Base-by-base conservation (phyloP, 1,139 yeast genomes). In the Blastobotrys arbuscula region DNA sequence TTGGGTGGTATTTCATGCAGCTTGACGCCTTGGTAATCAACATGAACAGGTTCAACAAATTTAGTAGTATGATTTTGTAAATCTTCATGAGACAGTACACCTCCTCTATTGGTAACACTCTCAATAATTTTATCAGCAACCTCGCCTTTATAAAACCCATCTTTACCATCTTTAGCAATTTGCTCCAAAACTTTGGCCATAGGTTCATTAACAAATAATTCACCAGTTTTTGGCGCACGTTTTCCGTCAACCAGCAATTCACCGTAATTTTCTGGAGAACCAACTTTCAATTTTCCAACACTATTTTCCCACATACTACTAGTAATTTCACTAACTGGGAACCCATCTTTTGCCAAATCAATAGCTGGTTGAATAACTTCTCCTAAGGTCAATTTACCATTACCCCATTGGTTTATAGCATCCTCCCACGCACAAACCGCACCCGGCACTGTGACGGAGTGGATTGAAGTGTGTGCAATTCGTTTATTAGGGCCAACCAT, bases 1-100 rank as follows among this genome's bases (percentile, higher is more conserved):
- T 82, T 85, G 26, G 95, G 94, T 7, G 95, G 92, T 52, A 83
- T 81, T 61, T 84, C 92, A 84, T 87, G 82, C 36, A 71, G 59
- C n/a, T 54, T 55, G 26, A 53, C 79, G 59, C 52, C 73, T 68
- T 50, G 76, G 21, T 60, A 56, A 1, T 58, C 74, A 47, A 79
- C 64, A 16, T 70, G 67, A 26, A 84, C 76, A 1, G 92, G 88
- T 1, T 79, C 81, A 16, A 82, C 81, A 55, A 77, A 72, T 0
- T 82, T 73, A 2, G 89, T 77, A 0, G 72, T 65, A 62, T 84
- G 92, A 15, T 56, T 53, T 13, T 64, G 64, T 45, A 86, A 70
- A 61, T 86, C 95, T 2, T 77, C 75, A 37, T 67, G 61, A 0
- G 76, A 66, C 58, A 86, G 64, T 28, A 77, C 72, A 38, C 87